Evolutionary conservation across 2,329 filamentous ascomycete genomes (phyloP), one percentile per base, ranked within the genome.

Genomic region (Ascochyta clinopodiicola): DNA sequence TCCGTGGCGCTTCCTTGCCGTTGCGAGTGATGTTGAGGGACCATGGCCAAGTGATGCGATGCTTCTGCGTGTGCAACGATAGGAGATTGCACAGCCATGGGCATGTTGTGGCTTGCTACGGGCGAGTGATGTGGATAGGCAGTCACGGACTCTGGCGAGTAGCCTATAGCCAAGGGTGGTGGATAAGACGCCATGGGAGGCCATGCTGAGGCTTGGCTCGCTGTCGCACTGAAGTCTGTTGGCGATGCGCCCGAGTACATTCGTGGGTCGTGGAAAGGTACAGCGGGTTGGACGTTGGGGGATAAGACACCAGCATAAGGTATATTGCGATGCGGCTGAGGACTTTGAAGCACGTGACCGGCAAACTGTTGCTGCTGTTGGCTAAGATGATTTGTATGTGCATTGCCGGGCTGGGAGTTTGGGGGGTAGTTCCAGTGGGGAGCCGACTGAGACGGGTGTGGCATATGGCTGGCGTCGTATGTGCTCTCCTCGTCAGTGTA

Each of bases 271-370:
- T 73, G 71, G 34, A 70, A 35, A 13, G 73, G 70, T 59, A 71
- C 64, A 24, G 69, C 45, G 31, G 66, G 59, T 6, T 63, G 60
- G 12, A 59, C 46, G 24, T 63, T 55, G 19, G 69, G 63, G 36
- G 71, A 71, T 24, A 66, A 55, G 3, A 56, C 64, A 36, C 62
- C 67, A 25, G 59, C 57, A 46, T 70, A 69, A 38, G 70, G 69
- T 38, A 73, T 67, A 29, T 67, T 66, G 43, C 67, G 61, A 13
- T 72, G 68, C 10, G 75, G 73, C 54, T 72, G 71, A 32, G 75
- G 75, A 22, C 63, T 71, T 40, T 75, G 70, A 8, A 75, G 55
- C 13, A 75, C 59, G 49, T 77, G 73, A 39, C 69, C 66, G 27
- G 67, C 62, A n/a, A 74, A 56, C 27, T 73, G 68, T 39, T 66